These are phyloP conservation scores for Penicillium vulpinum DNA, from an alignment of 2,329 filamentous ascomycete species.

Conservation along the genomic window DNA sequence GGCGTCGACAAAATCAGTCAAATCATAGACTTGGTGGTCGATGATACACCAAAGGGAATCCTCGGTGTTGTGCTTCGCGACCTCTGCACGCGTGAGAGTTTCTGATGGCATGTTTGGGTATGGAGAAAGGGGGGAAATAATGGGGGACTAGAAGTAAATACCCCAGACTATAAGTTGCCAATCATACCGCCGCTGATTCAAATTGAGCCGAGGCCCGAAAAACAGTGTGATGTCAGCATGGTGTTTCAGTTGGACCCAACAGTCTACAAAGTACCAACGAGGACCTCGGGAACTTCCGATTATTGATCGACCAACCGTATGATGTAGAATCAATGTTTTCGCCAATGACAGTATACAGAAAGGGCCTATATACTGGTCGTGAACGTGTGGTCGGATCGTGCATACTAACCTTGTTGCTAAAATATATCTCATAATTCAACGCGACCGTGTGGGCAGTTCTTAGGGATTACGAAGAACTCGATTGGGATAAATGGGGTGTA, in stretches of 20 bases:
- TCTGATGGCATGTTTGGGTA: slow-evolving; percentile 21
- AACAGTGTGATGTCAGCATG: slow-evolving; percentile 1
- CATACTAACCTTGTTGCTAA: neutral
- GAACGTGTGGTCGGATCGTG: too few relatives aligned
- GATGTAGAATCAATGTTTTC: neutral
- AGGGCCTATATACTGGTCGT: too few relatives aligned
- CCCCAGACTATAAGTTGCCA: slow-evolving; percentile 16
- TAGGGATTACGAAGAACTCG: neutral
- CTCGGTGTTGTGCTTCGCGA: slow-evolving; percentile 72
- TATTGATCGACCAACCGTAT: neutral
- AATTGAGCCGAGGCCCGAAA: slow-evolving; percentile 22
- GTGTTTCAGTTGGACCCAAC: neutral
- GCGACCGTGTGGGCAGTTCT: too few relatives aligned
- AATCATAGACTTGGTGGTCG: slow-evolving; percentile 83
- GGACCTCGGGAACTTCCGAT: neutral
- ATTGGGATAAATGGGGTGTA: neutral
- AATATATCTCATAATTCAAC: neutral
- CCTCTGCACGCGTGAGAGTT: slow-evolving; percentile 55
- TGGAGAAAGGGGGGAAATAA: neutral
- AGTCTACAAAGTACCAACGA: neutral
- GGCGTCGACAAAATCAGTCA: slow-evolving; percentile 79
- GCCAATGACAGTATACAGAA: too few relatives aligned
- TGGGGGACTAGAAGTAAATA: slow-evolving; percentile 3
- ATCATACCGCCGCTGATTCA: slow-evolving; percentile 14
- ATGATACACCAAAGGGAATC: slow-evolving; percentile 81